These are phyloP conservation scores for Homolaphlyctis polyrhiza DNA, from an alignment of 371 early-diverging fungal species.

Conservation along the genomic window DNA sequence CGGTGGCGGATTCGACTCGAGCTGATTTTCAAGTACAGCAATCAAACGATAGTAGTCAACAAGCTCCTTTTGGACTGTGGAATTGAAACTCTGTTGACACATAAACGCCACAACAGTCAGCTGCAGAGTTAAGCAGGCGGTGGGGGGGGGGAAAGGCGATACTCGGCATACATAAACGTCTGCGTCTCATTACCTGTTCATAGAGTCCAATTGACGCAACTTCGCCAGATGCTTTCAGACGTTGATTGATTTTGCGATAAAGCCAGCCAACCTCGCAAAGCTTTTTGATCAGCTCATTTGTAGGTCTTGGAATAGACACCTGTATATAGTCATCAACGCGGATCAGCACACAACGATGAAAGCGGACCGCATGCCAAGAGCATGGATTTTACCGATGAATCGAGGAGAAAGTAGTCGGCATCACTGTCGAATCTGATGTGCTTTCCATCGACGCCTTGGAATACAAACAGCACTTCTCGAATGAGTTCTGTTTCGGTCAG, in stretches of 20 bases:
- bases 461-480: constrained; percentile 81
- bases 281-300: constrained; percentile 49
- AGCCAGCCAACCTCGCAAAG: constrained; percentile 70
- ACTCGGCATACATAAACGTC: no score
- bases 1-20: constrained; percentile 23
- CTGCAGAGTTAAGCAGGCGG: neutral
- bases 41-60: constrained; percentile 76
- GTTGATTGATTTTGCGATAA: constrained; percentile 52
- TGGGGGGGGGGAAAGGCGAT: neutral
- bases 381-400: constrained; percentile 28
- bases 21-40: constrained; percentile 77
- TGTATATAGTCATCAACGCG: constrained; percentile 11
- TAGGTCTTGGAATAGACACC: constrained; percentile 51
- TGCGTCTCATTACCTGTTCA: no score
- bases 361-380: no score
- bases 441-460: constrained; percentile 92
- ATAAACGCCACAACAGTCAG: neutral
- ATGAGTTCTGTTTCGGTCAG: constrained; percentile 61
- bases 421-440: constrained; percentile 61
- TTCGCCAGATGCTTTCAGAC: constrained; percentile 37
- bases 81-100: constrained; percentile 65
- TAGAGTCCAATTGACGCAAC: constrained; percentile 35
- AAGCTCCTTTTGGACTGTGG: constrained; percentile 72
- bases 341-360: no score
- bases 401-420: constrained; percentile 45